Conservation (phyloP, 306 rosid species). For the Heteromeles arbutifolia region DNA sequence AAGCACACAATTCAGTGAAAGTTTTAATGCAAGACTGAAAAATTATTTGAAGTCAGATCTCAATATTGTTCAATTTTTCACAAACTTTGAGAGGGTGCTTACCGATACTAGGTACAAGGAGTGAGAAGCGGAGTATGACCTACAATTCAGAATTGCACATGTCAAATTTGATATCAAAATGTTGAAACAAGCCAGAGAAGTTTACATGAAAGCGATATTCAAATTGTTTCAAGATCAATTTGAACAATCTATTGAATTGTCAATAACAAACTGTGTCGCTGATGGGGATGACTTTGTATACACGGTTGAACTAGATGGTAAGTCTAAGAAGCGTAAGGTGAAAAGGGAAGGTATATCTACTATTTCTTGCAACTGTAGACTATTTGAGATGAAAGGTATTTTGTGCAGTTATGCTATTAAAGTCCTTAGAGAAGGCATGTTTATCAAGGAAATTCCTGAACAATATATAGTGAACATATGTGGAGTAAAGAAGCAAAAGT, state of each 20-base stretch:
- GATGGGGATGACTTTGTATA: too few species aligned
- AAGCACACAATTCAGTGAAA: neutral
- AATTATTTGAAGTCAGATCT: neutral
- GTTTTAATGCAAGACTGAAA: neutral
- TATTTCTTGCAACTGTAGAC: neutral
- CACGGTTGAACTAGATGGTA: too few species aligned
- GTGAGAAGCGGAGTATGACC: neutral
- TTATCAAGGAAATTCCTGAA: neutral
- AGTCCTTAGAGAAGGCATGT: neutral
- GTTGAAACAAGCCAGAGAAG: neutral
- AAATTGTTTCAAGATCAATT: neutral
- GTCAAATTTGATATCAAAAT: neutral
- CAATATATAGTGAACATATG: neutral
- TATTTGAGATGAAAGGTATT: neutral
- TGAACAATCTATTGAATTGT: neutral
- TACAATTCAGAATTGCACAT: neutral
- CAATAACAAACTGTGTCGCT: neutral
- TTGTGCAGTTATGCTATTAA: neutral
- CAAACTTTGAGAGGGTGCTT: neutral
- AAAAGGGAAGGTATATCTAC: too few species aligned
- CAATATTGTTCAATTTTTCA: neutral
- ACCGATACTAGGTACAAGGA: neutral
- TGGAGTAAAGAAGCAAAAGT: neutral
- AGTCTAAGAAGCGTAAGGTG: too few species aligned
- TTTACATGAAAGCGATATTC: neutral